phyloP scores from a whole-genome alignment of 352 stramenopile species.

The Phytophthora capsici region DNA sequence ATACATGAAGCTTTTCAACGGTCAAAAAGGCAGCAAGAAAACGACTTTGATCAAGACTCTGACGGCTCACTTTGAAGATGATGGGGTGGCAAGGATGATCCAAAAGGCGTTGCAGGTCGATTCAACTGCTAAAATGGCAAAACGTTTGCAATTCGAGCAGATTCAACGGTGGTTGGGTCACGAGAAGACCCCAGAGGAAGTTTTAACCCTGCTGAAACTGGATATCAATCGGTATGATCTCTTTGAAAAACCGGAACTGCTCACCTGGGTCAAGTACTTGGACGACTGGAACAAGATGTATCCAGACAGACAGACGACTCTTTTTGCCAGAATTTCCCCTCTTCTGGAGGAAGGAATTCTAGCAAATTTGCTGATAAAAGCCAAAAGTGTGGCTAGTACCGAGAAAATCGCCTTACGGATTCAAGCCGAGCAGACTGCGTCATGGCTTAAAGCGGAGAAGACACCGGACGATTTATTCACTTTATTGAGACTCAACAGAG shows the following conservation, averaged over 20 bases:
- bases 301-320: background rate
- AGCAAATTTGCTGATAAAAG: slow-evolving; percentile 7
- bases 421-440: slow-evolving; percentile 11
- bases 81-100: slow-evolving; percentile 14
- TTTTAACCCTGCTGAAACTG: slow-evolving; percentile 12
- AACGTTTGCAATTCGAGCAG: background rate
- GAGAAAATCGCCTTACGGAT: slow-evolving; percentile 7
- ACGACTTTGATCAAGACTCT: slow-evolving; percentile 15
- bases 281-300: slow-evolving; percentile 18
- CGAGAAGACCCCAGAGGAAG: background rate
- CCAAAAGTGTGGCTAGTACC: slow-evolving; percentile 6
- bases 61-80: slow-evolving; percentile 1
- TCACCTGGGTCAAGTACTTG: slow-evolving; percentile 16
- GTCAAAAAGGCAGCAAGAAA: slow-evolving; percentile 3
- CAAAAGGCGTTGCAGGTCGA: slow-evolving; percentile 6
- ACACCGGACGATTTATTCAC: background rate
- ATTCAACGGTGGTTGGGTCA: slow-evolving; percentile 1
- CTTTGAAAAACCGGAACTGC: slow-evolving; percentile 10
- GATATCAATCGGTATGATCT: slow-evolving; percentile 3
- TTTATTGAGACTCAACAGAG: slow-evolving; percentile 1
- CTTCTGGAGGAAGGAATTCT: background rate
- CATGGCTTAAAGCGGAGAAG: background rate
- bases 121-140: background rate
- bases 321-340: background rate
- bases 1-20: slow-evolving; percentile 24